A percentile compares a stretch with the other conserved stretches of the same genome.
Evolutionary conservation across 495 filamentous ascomycete genomes (phyloP).

Genomic region (Tetracladium marchalianum): DNA sequence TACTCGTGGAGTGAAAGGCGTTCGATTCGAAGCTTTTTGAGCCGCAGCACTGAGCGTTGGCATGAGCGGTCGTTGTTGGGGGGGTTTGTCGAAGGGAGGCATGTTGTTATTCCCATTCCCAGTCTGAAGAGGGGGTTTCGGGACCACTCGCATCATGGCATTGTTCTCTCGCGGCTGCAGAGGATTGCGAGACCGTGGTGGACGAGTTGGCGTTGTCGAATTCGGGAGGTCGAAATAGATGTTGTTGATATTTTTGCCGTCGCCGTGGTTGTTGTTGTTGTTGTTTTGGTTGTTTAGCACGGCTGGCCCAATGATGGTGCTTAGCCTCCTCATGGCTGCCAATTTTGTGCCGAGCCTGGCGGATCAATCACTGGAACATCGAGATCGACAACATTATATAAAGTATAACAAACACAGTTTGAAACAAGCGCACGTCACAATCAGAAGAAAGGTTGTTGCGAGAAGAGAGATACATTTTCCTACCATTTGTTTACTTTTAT

Average conservation of each 20-base stretch:
- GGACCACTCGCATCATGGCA: slow-evolving; percentile 23
- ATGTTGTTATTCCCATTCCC: slow-evolving; percentile 26
- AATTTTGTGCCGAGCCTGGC: no score
- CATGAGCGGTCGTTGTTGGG: slow-evolving; percentile 30
- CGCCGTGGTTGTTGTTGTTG: slow-evolving; percentile 21
- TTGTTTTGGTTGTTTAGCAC: slow-evolving; percentile 21
- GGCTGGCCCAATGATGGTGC: no score
- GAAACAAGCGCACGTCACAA: no score
- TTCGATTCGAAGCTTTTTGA: slow-evolving; percentile 25
- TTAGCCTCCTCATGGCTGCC: no score
- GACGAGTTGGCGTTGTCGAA: slow-evolving; percentile 11
- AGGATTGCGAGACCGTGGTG: slow-evolving; percentile 7
- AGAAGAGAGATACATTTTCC: no score
- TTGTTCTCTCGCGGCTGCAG: slow-evolving; percentile 17
- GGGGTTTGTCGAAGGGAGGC: slow-evolving; percentile 43
- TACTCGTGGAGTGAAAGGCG: slow-evolving; percentile 39
- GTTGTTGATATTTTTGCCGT: slow-evolving; percentile 29
- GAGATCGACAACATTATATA: no score
- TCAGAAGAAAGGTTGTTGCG: no score
- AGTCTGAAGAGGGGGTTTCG: slow-evolving; percentile 9
- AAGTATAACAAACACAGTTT: no score
- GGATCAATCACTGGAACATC: no score
- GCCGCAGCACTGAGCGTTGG: slow-evolving; percentile 39
- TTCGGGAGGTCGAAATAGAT: slow-evolving; percentile 1
- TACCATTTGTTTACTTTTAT: no score